These are phyloP conservation scores for Naganishia liquefaciens DNA, from an alignment of 1,284 basidiomycete species.

Conservation along the genomic window DNA sequence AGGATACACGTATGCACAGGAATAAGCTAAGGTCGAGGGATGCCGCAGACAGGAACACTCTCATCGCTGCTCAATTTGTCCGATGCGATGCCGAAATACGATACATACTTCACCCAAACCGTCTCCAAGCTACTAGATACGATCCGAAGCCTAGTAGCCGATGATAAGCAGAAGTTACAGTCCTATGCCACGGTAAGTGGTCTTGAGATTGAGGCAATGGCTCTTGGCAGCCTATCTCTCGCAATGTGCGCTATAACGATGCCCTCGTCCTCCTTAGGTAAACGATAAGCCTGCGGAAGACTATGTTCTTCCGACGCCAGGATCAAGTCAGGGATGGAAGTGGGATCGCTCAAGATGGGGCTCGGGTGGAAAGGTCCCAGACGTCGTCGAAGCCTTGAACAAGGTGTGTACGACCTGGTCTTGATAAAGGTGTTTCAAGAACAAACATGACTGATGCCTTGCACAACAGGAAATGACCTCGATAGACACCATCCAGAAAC, in stretches of 20 bases:
- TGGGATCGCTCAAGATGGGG: slow-evolving; percentile 91
- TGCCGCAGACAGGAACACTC: slow-evolving; percentile 81
- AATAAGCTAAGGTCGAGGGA: not conserved
- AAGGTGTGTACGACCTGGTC: slow-evolving; percentile 61
- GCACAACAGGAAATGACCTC: slow-evolving; percentile 74
- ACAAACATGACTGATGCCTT: not conserved
- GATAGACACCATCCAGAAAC: slow-evolving; percentile 85
- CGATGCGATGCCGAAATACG: slow-evolving; percentile 89
- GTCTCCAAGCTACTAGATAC: slow-evolving; percentile 95
- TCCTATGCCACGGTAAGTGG: slow-evolving; percentile 62
- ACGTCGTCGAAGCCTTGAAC: slow-evolving; percentile 76
- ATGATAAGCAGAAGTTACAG: slow-evolving; percentile 76
- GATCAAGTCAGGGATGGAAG: slow-evolving; percentile 60
- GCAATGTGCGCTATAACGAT: not conserved
- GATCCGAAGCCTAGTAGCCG: slow-evolving; percentile 84
- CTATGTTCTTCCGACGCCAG: slow-evolving; percentile 63
- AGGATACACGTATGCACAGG: not conserved
- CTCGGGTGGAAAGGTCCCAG: slow-evolving; percentile 71
- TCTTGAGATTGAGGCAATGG: not conserved
- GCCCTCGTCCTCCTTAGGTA: slow-evolving; percentile 58
- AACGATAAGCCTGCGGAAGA: slow-evolving; percentile 80
- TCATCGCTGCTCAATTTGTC: slow-evolving; percentile 86
- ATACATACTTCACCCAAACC: slow-evolving; percentile 79
- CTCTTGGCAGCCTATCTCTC: not conserved
- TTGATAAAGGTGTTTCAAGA: not conserved